Percentiles rank a stretch among this genome's conserved stretches.
phyloP scores from a whole-genome alignment of 225 moss, liverwort and hornwort species.

The Bryoerythrophyllum caledonicum region DNA sequence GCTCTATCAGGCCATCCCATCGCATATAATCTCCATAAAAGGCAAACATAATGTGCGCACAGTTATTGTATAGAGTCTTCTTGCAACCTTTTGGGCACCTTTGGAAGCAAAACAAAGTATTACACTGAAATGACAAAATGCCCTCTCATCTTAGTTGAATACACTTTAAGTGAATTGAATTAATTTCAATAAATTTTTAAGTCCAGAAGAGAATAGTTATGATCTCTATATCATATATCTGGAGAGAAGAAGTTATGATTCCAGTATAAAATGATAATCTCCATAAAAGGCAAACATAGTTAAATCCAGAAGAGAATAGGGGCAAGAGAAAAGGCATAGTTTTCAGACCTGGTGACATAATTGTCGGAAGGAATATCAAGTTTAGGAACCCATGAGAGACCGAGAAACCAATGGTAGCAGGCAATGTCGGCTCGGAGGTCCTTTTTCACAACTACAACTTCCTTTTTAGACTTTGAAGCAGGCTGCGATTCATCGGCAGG shows the following conservation, averaged over 20 bases:
- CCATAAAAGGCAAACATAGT: too few species aligned
- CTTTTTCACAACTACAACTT: slow-evolving; percentile 14
- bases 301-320: rapidly evolving
- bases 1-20: slow-evolving; percentile 79
- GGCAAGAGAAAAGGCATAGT: not conserved
- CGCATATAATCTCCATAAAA: slow-evolving; percentile 80
- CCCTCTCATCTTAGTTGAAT: not conserved
- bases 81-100: slow-evolving; percentile 78
- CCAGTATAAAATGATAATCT: too few species aligned
- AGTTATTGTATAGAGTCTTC: slow-evolving; percentile 54
- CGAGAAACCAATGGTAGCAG: slow-evolving; percentile 69
- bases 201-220: rapidly evolving
- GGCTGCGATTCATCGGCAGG: not conserved
- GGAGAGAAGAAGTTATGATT: too few species aligned
- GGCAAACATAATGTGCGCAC: slow-evolving; percentile 75
- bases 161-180: not conserved
- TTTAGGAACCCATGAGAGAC: slow-evolving; percentile 63
- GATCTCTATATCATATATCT: too few species aligned
- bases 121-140: not conserved
- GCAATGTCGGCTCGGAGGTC: slow-evolving; percentile 39
- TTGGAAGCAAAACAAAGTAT: not conserved
- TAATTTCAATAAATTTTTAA: too few species aligned
- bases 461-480: slow-evolving; percentile 21
- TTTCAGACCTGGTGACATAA: slow-evolving; percentile 60
- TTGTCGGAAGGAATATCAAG: slow-evolving; percentile 55